These are phyloP conservation scores for Marchantia paleacea DNA, from an alignment of 225 moss, liverwort and hornwort genomes.

Conservation along the genomic window DNA sequence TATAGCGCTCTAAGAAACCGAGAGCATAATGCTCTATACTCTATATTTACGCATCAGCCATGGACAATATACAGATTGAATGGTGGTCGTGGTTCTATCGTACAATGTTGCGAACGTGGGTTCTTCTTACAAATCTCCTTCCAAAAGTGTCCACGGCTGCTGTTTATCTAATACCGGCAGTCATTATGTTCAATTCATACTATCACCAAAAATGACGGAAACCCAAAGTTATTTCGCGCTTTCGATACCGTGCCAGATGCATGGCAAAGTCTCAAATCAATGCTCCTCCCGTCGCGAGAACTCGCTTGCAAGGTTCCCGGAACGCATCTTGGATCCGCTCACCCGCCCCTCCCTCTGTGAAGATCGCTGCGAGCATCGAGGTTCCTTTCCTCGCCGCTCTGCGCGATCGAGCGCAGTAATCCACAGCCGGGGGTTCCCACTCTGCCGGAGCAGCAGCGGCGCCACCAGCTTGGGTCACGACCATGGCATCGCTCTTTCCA, in stretches of 20 bases:
- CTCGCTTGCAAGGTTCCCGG: neutral
- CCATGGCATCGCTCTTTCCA: constrained; percentile 26
- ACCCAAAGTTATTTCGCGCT: neutral
- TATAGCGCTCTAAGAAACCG: constrained; percentile 1
- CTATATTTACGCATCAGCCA: constrained; percentile 8
- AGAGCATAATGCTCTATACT: neutral
- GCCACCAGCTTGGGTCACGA: too few relatives aligned
- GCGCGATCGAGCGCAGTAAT: constrained; percentile 21
- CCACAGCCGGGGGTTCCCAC: constrained; percentile 72
- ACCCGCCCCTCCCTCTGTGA: constrained; percentile 9
- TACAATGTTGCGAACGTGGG: constrained; percentile 15
- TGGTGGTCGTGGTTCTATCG: neutral
- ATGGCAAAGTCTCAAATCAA: constrained; percentile 1
- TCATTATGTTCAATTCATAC: neutral
- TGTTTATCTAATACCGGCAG: neutral
- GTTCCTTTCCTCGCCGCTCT: constrained; percentile 28
- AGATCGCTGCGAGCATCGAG: constrained; percentile 26
- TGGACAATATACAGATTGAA: neutral
- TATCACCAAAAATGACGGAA: constrained; percentile 8
- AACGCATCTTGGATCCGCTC: neutral
- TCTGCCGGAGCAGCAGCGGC: constrained; percentile 29
- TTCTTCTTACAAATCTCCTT: neutral
- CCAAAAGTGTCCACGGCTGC: neutral
- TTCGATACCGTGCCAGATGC: neutral
- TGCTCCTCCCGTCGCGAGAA: neutral